Evolutionary conservation across 345 rosid genomes (phyloP), one percentile per base, ranked within the genome.

Genomic region (Noccaea caerulescens): DNA sequence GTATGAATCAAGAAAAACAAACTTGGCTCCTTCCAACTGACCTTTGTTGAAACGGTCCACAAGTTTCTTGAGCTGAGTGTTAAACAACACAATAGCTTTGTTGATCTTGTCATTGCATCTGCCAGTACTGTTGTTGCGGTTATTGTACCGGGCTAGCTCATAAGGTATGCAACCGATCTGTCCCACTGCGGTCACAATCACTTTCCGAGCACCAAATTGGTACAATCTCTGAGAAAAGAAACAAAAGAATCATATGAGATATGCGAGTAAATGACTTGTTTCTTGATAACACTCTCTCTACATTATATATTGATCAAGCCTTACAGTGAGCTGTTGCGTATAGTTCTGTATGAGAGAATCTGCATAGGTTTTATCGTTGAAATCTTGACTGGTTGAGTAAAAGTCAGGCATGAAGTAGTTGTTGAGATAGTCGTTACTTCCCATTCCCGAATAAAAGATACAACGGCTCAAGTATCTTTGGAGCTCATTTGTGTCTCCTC

Each of bases 121-220:
- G 10, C 87, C 88, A 16, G 84, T 88, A 79, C 93, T 88, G 3
- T 87, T 76, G 64, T 75, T 86, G 53, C 76, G 81, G 72, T 79
- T 86, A 30, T 69, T 80, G 25, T 80, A 88, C 16, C 97, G 61
- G 8, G 98, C 97, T 1, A 93, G 88, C 73, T 93, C 76, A 66
- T 90, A 93, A 1, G 98, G 97, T 66, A 93, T 93, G 86, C 98
- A 90, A 0, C 97, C 98, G 6, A 93, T 88, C 71, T 82, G 91
- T 14, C 98, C 98, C 6, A 93, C 77, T 37, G 79, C 87, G 0
- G 88, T 86, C 43, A 90, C 92, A 0, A 93, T 83, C 72, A 93
- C 81, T 76, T 90, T 93, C 8, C 93, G 77, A 3, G 91, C 96
- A 63, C 98, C 98, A 71, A 80, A 61, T 54, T 69, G 55, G 45